phyloP scores from a whole-genome alignment of 202 grass and related monocot species.

The Zoysia matrella region DNA sequence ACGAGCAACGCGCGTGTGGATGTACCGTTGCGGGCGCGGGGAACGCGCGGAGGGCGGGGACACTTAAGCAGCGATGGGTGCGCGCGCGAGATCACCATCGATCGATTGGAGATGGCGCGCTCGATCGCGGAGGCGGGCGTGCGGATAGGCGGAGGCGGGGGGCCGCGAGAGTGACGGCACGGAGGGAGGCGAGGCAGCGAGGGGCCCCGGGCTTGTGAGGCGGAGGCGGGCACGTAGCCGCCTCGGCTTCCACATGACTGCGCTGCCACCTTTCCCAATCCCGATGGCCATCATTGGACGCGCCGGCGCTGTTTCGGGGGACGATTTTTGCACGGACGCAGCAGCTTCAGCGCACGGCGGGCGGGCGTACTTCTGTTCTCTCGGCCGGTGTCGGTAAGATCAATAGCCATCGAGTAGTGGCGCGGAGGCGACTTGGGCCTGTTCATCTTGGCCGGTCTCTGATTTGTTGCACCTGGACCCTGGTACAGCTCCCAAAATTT shows the following conservation, averaged over 20 bases:
- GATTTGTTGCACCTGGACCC: slow-evolving; percentile 2
- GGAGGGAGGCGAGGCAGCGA: not conserved
- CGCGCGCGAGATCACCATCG: not conserved
- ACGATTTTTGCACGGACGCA: too few relatives aligned
- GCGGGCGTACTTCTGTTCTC: not conserved
- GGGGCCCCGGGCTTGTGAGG: slow-evolving; percentile 44
- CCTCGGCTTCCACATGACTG: slow-evolving; percentile 55
- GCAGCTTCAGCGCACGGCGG: too few relatives aligned
- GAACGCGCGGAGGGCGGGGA: slow-evolving; percentile 21
- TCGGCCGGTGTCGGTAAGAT: not conserved
- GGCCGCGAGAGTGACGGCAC: slow-evolving; percentile 47
- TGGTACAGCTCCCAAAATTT: slow-evolving; percentile 8
- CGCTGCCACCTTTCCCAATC: not conserved
- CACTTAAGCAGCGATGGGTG: slow-evolving; percentile 40
- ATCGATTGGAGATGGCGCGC: not conserved
- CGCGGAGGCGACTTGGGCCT: not conserved
- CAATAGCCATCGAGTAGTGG: slow-evolving; percentile 9
- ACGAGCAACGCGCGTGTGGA: not conserved
- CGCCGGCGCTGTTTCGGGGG: not conserved
- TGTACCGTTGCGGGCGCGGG: not conserved
- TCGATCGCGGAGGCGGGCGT: not conserved
- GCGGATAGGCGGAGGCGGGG: slow-evolving; percentile 5
- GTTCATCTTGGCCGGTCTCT: not conserved
- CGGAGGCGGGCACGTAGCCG: slow-evolving; percentile 63
- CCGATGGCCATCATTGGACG: not conserved